Evolutionary conservation across 2,329 filamentous ascomycete genomes (phyloP).

Genomic region (Colletotrichum abscissum): DNA sequence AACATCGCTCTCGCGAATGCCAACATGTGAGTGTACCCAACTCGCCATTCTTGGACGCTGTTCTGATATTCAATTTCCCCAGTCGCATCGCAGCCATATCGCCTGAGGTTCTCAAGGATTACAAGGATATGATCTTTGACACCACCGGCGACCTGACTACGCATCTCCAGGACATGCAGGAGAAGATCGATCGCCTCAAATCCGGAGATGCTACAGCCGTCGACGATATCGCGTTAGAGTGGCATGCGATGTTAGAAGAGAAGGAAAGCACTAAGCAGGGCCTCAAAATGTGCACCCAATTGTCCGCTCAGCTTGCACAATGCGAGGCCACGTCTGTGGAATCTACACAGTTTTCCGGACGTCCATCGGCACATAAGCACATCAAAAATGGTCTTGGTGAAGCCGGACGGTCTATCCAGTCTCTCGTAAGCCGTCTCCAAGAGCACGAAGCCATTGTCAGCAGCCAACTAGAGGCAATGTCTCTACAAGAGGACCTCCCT

Average conservation of each 20-base stretch:
- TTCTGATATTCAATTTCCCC: not conserved
- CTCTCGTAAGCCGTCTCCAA: constrained; percentile 34
- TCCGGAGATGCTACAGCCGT: constrained; percentile 6
- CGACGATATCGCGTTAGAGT: constrained; percentile 21
- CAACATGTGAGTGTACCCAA: constrained; percentile 37
- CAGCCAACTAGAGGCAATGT: constrained; percentile 36
- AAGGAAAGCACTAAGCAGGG: constrained; percentile 40
- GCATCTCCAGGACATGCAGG: constrained; percentile 20
- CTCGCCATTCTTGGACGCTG: not conserved
- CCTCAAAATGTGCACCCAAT: constrained; percentile 38
- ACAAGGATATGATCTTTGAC: constrained; percentile 37
- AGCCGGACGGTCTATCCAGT: constrained; percentile 36
- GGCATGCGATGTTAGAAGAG: constrained; percentile 26
- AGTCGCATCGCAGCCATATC: constrained; percentile 23
- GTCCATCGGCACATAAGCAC: constrained; percentile 38
- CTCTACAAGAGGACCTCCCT: constrained; percentile 22
- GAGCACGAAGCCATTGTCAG: constrained; percentile 35
- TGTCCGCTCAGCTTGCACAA: constrained; percentile 37
- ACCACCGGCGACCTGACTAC: constrained; percentile 27
- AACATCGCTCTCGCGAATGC: constrained; percentile 42
- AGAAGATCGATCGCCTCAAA: constrained; percentile 15
- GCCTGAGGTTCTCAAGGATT: constrained; percentile 35
- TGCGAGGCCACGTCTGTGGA: constrained; percentile 34
- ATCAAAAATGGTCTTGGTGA: constrained; percentile 34
- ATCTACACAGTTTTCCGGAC: constrained; percentile 28